Evolutionary conservation across 441 rosid species (phyloP).

Genomic region (Populus tomentosa): DNA sequence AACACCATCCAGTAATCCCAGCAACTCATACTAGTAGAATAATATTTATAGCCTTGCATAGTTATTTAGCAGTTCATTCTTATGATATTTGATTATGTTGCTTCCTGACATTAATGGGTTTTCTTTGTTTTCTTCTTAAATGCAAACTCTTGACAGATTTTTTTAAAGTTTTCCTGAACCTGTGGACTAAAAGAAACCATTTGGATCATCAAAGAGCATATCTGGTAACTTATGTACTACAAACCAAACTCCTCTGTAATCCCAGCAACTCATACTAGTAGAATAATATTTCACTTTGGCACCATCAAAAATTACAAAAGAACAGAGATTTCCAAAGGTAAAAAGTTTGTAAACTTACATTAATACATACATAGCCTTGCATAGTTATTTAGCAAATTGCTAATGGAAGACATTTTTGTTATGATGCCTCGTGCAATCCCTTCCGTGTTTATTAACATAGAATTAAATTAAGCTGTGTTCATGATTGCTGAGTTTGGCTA

Average conservation of each 20-base stretch:
- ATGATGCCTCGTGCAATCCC: neutral
- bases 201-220: neutral
- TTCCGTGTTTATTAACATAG: neutral
- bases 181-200: neutral
- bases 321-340: too few relatives aligned
- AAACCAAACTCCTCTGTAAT: too few relatives aligned
- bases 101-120: neutral
- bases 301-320: too few relatives aligned
- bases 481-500: slow-evolving; percentile 1
- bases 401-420: neutral
- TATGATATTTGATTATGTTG: neutral
- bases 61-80: too few relatives aligned
- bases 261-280: too few relatives aligned
- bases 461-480: neutral
- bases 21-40: slow-evolving; percentile 14
- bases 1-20: neutral
- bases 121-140: neutral
- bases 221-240: too few relatives aligned
- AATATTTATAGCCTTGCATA: neutral
- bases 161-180: neutral
- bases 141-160: neutral
- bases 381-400: too few relatives aligned
- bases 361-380: too few relatives aligned
- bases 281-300: too few relatives aligned
- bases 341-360: too few relatives aligned